These are phyloP conservation scores for Lotus japonicus DNA, from an alignment of 306 rosid species.

Conservation along the genomic window DNA sequence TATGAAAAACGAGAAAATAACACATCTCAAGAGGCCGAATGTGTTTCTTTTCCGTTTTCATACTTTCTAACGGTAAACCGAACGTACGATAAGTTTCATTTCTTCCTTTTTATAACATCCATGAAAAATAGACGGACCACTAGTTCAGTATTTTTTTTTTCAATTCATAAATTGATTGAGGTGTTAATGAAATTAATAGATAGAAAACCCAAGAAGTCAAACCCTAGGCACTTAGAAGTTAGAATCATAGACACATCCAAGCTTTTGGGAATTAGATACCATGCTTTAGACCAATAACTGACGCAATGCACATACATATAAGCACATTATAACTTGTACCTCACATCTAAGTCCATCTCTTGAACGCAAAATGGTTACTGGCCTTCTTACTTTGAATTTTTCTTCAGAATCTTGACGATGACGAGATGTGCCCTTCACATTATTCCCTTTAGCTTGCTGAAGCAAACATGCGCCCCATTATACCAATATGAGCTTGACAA, in stretches of 20 bases:
- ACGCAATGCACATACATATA: background rate
- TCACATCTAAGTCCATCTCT: slow-evolving; percentile 25
- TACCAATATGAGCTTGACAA: background rate
- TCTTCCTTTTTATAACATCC: background rate
- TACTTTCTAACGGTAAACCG: no score
- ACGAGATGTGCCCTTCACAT: background rate
- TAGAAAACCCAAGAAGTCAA: background rate
- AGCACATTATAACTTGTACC: slow-evolving; percentile 23
- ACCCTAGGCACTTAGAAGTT: background rate
- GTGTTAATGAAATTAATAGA: background rate
- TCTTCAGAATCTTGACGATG: background rate
- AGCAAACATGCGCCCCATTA: background rate
- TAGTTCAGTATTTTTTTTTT: background rate
- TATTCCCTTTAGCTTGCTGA: slow-evolving; percentile 18
- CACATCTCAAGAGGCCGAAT: no score
- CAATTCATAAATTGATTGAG: background rate
- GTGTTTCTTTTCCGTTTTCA: no score
- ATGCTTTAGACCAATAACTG: background rate
- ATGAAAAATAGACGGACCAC: no score
- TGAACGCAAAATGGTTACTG: slow-evolving; percentile 15
- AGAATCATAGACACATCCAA: background rate
- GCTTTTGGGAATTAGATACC: background rate
- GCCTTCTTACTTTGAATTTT: background rate
- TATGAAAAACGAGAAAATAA: no score
- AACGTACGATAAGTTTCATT: background rate